Conservation (phyloP, 768 basidiomycete species). For the Tricholoma flavovirens region DNA sequence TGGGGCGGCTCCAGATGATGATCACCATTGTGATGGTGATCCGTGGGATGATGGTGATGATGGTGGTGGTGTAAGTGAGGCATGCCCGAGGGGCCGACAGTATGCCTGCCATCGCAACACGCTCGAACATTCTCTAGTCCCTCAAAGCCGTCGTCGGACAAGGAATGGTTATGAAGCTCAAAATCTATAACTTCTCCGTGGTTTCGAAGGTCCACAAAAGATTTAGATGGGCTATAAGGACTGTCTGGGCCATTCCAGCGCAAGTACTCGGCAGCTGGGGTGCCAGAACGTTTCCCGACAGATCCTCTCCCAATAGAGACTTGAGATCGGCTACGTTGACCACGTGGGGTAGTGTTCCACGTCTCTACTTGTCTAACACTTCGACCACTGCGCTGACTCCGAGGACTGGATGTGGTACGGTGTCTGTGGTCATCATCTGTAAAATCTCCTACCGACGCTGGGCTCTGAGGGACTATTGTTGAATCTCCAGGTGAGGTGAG, state of each 20-base stretch:
- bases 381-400: constrained; percentile 67
- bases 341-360: constrained; percentile 74
- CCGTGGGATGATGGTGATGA: constrained; percentile 21
- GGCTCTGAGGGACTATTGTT: constrained; percentile 39
- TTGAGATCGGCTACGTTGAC: constrained; percentile 74
- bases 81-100: constrained; percentile 61
- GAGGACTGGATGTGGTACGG: constrained; percentile 51
- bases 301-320: constrained; percentile 62
- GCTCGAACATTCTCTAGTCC: constrained; percentile 94
- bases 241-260: constrained; percentile 73
- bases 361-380: constrained; percentile 55
- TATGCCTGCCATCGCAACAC: constrained; percentile 84
- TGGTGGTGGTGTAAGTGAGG: constrained; percentile 59
- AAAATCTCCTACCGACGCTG: constrained; percentile 40
- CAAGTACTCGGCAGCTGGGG: constrained; percentile 88
- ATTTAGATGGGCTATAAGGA: constrained; percentile 70
- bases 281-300: constrained; percentile 80
- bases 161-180: constrained; percentile 70
- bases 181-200: constrained; percentile 69
- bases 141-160: constrained; percentile 79
- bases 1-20: constrained; percentile 45
- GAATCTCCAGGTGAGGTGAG: constrained; percentile 35
- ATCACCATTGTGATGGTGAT: constrained; percentile 35
- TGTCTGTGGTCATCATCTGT: constrained; percentile 50
- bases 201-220: constrained; percentile 49